phyloP scores from a whole-genome alignment of 768 basidiomycete species.

The Solioccasus polychromus region DNA sequence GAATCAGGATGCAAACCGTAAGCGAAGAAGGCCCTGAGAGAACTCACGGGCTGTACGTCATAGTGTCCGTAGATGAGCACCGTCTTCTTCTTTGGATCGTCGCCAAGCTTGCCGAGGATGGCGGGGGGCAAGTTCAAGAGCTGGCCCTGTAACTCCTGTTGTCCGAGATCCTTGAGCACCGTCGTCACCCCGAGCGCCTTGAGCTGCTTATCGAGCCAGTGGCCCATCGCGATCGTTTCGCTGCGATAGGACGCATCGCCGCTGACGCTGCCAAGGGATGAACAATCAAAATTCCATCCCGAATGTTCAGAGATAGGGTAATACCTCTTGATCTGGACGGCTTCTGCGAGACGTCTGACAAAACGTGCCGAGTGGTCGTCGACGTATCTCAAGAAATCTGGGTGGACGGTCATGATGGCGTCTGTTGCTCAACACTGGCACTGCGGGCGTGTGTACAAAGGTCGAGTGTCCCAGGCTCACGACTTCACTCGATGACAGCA shows the following conservation, averaged over 20 bases:
- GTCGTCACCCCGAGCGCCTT: constrained; percentile 77
- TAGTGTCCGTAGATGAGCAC: constrained; percentile 93
- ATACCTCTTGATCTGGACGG: constrained; percentile 81
- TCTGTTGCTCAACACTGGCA: too few relatives aligned
- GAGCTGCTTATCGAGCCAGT: constrained; percentile 76
- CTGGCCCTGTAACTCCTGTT: constrained; percentile 69
- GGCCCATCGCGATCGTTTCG: constrained; percentile 83
- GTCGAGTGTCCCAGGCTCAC: too few relatives aligned
- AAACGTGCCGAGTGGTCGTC: constrained; percentile 69
- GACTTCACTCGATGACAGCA: too few relatives aligned
- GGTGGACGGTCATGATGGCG: constrained; percentile 33
- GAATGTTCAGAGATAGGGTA: background rate
- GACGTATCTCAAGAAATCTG: constrained; percentile 47
- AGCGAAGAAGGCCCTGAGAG: too few relatives aligned
- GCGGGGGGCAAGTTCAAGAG: constrained; percentile 76
- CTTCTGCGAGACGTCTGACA: constrained; percentile 74
- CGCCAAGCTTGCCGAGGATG: constrained; percentile 77
- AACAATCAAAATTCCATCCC: background rate
- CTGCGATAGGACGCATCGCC: constrained; percentile 67
- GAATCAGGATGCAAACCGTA: too few relatives aligned
- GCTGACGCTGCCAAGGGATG: constrained; percentile 47
- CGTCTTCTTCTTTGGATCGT: constrained; percentile 89
- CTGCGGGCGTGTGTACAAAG: too few relatives aligned
- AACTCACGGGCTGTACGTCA: constrained; percentile 84
- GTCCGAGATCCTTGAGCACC: constrained; percentile 71